A percentile compares a stretch with the other conserved stretches of the same genome.
phyloP scores from a whole-genome alignment of 345 rosid species.

The Odontarrhena argentea region DNA sequence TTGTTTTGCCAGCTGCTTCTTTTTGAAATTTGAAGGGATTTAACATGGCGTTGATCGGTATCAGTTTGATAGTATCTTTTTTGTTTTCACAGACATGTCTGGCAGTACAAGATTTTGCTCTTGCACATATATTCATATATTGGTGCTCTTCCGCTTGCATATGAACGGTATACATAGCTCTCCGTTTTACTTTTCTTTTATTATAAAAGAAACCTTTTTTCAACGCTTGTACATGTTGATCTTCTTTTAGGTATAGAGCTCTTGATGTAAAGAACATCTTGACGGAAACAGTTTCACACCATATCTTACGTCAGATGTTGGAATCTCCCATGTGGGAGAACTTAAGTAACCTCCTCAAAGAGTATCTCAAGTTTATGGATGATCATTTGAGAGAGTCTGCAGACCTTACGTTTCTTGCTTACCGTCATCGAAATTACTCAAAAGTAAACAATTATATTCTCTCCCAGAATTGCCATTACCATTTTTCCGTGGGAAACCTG shows the following conservation, averaged over 20 bases:
- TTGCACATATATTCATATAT: constrained; percentile 85
- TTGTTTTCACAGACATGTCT: constrained; percentile 65
- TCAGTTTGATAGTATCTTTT: constrained; percentile 21
- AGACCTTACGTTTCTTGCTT: constrained; percentile 95
- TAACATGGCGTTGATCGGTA: constrained; percentile 2
- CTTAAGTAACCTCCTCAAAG: constrained; percentile 68
- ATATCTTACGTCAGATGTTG: constrained; percentile 83
- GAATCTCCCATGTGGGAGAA: constrained; percentile 84
- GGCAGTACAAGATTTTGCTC: constrained; percentile 91
- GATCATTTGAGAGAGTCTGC: constrained; percentile 96
- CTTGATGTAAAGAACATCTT: constrained; percentile 96
- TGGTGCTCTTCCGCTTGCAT: constrained; percentile 73
- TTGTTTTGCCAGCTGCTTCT: constrained; percentile 5
- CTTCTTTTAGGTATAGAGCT: constrained; percentile 73
- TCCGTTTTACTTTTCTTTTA: constrained; percentile 6
- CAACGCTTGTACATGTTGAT: constrained; percentile 12
- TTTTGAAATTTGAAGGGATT: constrained; percentile 9
- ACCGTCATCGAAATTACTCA: constrained; percentile 95
- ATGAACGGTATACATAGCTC: constrained; percentile 63
- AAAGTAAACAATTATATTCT: constrained; percentile 56
- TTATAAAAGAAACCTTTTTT: background rate
- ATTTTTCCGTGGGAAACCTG: constrained; percentile 8
- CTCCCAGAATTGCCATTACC: background rate
- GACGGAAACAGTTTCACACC: constrained; percentile 87
- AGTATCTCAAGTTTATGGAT: constrained; percentile 97